Percentiles rank a stretch among this genome's conserved stretches.
Evolutionary conservation across 139 green algal genomes (phyloP).

Genomic region (Chlamydomonas eustigma): DNA sequence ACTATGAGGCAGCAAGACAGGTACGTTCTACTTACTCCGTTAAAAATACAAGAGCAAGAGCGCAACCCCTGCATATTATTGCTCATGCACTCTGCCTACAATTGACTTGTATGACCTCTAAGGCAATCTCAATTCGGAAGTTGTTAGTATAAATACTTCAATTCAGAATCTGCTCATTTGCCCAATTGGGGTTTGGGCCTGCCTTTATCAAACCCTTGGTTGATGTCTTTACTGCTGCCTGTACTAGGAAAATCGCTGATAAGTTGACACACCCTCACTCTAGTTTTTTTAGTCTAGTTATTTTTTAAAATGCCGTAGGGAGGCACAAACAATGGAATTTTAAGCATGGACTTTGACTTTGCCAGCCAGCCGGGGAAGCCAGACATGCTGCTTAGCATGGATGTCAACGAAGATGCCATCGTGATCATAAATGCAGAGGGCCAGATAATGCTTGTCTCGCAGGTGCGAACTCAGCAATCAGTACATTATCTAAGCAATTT

Average conservation of each 20-base stretch:
- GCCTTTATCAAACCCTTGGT: too few relatives aligned
- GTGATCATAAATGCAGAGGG: slow-evolving; percentile 30
- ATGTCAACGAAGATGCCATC: slow-evolving; percentile 24
- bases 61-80: slow-evolving; percentile 2
- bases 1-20: slow-evolving; percentile 12
- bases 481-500: not conserved
- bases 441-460: slow-evolving; percentile 20
- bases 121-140: too few relatives aligned
- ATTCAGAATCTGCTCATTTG: too few relatives aligned
- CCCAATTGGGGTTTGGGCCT: too few relatives aligned
- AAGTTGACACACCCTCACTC: not conserved
- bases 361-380: slow-evolving; percentile 5
- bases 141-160: too few relatives aligned
- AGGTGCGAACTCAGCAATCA: too few relatives aligned
- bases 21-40: too few relatives aligned
- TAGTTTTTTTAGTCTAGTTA: too few relatives aligned
- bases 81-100: not conserved
- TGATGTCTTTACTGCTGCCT: too few relatives aligned
- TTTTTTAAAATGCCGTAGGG: too few relatives aligned
- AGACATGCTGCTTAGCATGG: slow-evolving; percentile 26
- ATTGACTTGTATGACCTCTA: too few relatives aligned
- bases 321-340: not conserved
- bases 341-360: slow-evolving; percentile 10
- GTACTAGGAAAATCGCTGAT: not conserved
- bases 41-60: slow-evolving; percentile 20